These are phyloP conservation scores for Fraxinus excelsior DNA, from an alignment of 257 asterid genomes.

Conservation along the genomic window DNA sequence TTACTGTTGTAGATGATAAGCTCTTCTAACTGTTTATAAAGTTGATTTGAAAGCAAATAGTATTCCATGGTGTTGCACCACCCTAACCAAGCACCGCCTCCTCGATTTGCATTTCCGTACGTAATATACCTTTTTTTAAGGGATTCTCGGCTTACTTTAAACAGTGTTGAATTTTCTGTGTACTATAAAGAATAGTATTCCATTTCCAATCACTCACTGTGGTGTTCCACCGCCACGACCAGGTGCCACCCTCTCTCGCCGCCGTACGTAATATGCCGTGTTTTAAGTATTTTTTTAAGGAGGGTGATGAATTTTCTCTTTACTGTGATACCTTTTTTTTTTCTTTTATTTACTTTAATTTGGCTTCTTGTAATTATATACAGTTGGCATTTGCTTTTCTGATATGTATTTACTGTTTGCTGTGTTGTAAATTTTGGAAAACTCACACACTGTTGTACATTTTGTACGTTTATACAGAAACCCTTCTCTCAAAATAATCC, in stretches of 20 bases:
- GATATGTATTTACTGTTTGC: conserved; percentile 36
- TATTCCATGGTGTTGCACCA: conserved; percentile 7
- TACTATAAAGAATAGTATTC: conserved; percentile 9
- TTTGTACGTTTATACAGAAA: conserved; percentile 12
- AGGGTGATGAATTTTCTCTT: too few species aligned
- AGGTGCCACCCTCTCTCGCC: conserved; percentile 8
- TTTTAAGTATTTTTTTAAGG: background rate
- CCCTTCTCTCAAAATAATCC: conserved; percentile 15
- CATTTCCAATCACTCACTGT: background rate
- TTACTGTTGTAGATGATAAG: background rate
- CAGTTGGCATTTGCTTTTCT: conserved; percentile 25
- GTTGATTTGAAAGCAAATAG: conserved; percentile 40
- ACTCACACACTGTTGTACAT: conserved; percentile 4
- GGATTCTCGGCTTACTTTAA: background rate
- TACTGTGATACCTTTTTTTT: too few species aligned
- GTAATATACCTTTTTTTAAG: background rate
- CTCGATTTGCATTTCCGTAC: conserved; percentile 2
- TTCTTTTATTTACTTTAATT: background rate
- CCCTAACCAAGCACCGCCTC: conserved; percentile 26
- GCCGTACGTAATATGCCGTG: background rate
- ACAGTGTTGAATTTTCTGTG: background rate
- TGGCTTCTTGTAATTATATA: background rate
- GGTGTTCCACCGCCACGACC: conserved; percentile 17
- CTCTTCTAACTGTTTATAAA: conserved; percentile 32
- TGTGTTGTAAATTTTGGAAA: conserved; percentile 31